Evolutionary conservation across 2,329 filamentous ascomycete genomes (phyloP), one percentile per base, ranked within the genome.

Genomic region (Aspergillus pseudotamarii): DNA sequence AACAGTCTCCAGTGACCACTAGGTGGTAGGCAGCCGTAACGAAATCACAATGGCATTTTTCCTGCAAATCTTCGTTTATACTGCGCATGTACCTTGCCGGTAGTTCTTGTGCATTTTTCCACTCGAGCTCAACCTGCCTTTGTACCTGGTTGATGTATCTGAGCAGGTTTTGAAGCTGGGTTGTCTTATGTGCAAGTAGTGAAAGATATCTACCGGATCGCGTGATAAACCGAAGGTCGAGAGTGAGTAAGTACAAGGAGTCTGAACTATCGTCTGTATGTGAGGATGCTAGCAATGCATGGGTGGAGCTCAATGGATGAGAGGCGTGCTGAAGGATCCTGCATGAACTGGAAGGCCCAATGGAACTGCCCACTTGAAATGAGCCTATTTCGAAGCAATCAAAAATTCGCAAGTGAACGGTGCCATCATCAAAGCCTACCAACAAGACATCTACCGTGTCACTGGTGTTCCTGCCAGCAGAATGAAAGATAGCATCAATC

Each of bases 71-170:
- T 66, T 92, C 90, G 66, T 91, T 88, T 36, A 97, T 86, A 69
- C 89, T 91, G 30, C 86, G 84, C 63, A 97, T 84, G 75, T 96
- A 96, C n/a, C 88, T 87, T 14, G 81, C 83, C 0, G 93, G 92
- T 8, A 97, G 82, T 61, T 96, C 91, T 65, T 92, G 87, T 1
- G 92, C 89, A 41, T 91, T 90, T 71, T 91, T 91, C 87, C 92
- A 97, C 75, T 97, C 94, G 3, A 88, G 85, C 28, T 89, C 82
- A 81, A 97, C 91, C 67, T 94, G 91, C 38, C 87, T 83, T 66
- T 95, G 88, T 0, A 91, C 89, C 74, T 97, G 92, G 61, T 88
- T 88, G 51, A 97, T 85, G 73, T 99, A 98, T 56, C 93, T 85
- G 9, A 97, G 81, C 14, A 98, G 78, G 67, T 95, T 96, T 71